A percentile compares a stretch with the other conserved stretches of the same genome.
phyloP scores from a whole-genome alignment of 768 basidiomycete genomes.

The Trametes cingulata region DNA sequence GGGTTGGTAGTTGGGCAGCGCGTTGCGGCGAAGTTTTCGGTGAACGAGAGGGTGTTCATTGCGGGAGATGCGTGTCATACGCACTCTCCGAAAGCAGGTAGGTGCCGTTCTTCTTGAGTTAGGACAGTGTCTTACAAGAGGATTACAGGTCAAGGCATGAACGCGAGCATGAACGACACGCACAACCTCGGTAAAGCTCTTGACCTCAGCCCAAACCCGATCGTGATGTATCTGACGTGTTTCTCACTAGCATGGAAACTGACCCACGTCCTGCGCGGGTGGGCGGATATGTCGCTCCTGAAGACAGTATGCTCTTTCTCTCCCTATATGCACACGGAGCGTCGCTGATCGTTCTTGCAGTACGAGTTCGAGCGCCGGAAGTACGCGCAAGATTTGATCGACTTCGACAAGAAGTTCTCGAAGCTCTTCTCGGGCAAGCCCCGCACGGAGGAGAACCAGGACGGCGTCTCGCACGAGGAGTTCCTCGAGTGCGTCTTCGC shows the following conservation, averaged over 20 bases:
- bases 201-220: no score
- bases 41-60: constrained; percentile 52
- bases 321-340: neutral
- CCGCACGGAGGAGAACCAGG: constrained; percentile 34
- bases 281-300: constrained; percentile 46
- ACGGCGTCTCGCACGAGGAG: constrained; percentile 51
- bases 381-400: constrained; percentile 55
- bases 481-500: constrained; percentile 42
- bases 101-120: neutral
- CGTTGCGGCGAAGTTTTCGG: constrained; percentile 50
- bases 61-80: constrained; percentile 57
- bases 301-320: constrained; percentile 42
- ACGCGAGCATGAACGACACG: constrained; percentile 54
- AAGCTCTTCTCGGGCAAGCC: constrained; percentile 58
- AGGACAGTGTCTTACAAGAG: neutral
- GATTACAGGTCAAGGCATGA: constrained; percentile 47
- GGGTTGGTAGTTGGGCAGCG: constrained; percentile 51
- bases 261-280: constrained; percentile 48
- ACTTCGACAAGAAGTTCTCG: constrained; percentile 53
- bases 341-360: constrained; percentile 27
- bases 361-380: constrained; percentile 55
- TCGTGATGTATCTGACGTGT: no score
- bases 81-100: constrained; percentile 45
- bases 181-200: constrained; percentile 46
- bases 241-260: constrained; percentile 49